Evolutionary conservation across 2,329 filamentous ascomycete genomes (phyloP).

Genomic region (Exophiala oligosperma): DNA sequence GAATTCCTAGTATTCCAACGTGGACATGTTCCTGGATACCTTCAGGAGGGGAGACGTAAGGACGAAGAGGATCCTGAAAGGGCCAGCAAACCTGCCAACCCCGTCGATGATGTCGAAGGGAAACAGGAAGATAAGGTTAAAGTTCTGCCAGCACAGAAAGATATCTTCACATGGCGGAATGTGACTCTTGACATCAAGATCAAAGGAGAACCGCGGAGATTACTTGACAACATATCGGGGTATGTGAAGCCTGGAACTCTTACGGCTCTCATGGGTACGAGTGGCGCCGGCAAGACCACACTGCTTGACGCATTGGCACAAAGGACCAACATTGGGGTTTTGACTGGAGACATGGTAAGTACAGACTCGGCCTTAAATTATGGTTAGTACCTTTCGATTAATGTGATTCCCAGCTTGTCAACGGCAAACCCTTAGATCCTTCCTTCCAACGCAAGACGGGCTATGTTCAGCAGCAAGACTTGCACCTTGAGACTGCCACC

Average conservation of each 20-base stretch:
- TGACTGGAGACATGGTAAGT: constrained; percentile 61
- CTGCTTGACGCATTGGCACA: constrained; percentile 59
- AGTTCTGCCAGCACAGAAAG: constrained; percentile 37
- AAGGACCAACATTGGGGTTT: constrained; percentile 58
- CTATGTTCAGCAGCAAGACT: constrained; percentile 68
- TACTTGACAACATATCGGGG: constrained; percentile 56
- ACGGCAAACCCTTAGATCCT: constrained; percentile 56
- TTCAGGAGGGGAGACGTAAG: constrained; percentile 27
- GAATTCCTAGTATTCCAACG: constrained; percentile 75
- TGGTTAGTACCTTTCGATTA: background rate
- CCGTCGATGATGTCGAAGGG: constrained; percentile 48
- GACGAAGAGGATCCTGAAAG: constrained; percentile 22
- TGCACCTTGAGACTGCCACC: constrained; percentile 64
- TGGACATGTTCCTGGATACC: constrained; percentile 58
- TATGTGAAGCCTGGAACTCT: constrained; percentile 59
- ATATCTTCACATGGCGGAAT: constrained; percentile 54
- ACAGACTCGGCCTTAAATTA: too few species aligned
- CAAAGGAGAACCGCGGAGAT: constrained; percentile 58
- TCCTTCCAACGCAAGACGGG: constrained; percentile 67
- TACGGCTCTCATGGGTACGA: constrained; percentile 62
- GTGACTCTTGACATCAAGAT: constrained; percentile 56
- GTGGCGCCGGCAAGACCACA: constrained; percentile 63
- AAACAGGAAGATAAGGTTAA: constrained; percentile 30
- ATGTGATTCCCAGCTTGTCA: constrained; percentile 47
- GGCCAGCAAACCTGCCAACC: constrained; percentile 25